Evolutionary conservation across 2,329 filamentous ascomycete genomes (phyloP).

Genomic region (Cytospora leucostoma): DNA sequence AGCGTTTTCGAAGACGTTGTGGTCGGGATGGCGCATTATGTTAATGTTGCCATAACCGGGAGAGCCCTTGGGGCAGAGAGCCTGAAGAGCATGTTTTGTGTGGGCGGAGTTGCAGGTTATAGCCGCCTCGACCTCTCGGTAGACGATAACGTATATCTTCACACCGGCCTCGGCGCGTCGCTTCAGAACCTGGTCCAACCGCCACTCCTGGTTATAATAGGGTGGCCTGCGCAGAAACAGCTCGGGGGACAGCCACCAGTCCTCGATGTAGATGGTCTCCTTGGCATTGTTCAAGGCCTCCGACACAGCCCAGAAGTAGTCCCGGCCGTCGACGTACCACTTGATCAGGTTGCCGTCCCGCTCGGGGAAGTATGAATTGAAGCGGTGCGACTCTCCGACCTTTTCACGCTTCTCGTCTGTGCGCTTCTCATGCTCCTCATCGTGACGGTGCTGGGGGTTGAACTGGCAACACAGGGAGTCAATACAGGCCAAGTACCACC

Average conservation of each 20-base stretch:
- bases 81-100: slow-evolving; percentile 82
- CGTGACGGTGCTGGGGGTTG: slow-evolving; percentile 88
- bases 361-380: slow-evolving; percentile 87
- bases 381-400: slow-evolving; percentile 75
- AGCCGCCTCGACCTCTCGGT: slow-evolving; percentile 81
- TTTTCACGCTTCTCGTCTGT: slow-evolving; percentile 78
- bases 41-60: slow-evolving; percentile 87
- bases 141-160: slow-evolving; percentile 90
- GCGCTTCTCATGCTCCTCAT: slow-evolving; percentile 84
- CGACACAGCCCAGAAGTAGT: slow-evolving; percentile 95
- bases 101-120: slow-evolving; percentile 91
- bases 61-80: slow-evolving; percentile 76
- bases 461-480: slow-evolving; percentile 47
- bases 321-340: slow-evolving; percentile 94
- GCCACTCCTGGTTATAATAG: slow-evolving; percentile 78
- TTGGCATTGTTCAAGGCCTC: slow-evolving; percentile 85
- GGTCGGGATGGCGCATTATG: slow-evolving; percentile 88
- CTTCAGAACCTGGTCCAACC: slow-evolving; percentile 85
- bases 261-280: slow-evolving; percentile 92
- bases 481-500: neutral
- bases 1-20: slow-evolving; percentile 91
- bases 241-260: slow-evolving; percentile 96
- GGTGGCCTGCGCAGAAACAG: slow-evolving; percentile 84
- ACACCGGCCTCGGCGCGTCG: slow-evolving; percentile 87
- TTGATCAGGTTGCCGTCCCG: slow-evolving; percentile 84